Conservation (phyloP, 2,329 filamentous ascomycete genomes). For the Ophiostoma angusticollis region DNA sequence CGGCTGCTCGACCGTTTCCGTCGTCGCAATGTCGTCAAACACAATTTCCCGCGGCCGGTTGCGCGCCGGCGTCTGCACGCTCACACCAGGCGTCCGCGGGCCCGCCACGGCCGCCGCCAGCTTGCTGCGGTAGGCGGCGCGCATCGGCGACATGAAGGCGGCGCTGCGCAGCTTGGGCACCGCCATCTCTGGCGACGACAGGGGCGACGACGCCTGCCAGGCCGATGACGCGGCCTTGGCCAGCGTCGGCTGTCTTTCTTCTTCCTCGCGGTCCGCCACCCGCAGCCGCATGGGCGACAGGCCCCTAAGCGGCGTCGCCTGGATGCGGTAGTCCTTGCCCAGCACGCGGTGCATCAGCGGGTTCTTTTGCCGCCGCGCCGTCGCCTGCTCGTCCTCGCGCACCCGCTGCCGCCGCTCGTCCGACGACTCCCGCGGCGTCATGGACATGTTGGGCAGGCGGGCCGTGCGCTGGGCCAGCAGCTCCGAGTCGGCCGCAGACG, state of each 20-base stretch:
- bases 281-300: slow-evolving; percentile 33
- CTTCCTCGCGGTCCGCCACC: slow-evolving; percentile 20
- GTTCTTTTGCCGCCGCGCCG: slow-evolving; percentile 40
- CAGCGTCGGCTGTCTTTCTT: slow-evolving; percentile 7
- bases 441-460: slow-evolving; percentile 47
- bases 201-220: slow-evolving; percentile 43
- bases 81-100: slow-evolving; percentile 68
- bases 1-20: background rate
- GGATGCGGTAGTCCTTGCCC: slow-evolving; percentile 89
- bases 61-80: slow-evolving; percentile 63
- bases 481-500: slow-evolving; percentile 27
- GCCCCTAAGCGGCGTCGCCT: slow-evolving; percentile 71
- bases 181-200: slow-evolving; percentile 64
- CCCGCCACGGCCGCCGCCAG: slow-evolving; percentile 29
- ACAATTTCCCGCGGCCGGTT: slow-evolving; percentile 36
- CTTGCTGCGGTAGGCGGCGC: slow-evolving; percentile 27
- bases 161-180: slow-evolving; percentile 75
- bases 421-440: slow-evolving; percentile 46
- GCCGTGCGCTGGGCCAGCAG: slow-evolving; percentile 40
- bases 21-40: slow-evolving; percentile 7
- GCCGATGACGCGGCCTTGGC: too few species aligned
- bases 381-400: slow-evolving; percentile 15
- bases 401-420: slow-evolving; percentile 34
- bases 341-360: slow-evolving; percentile 81
- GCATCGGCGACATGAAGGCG: slow-evolving; percentile 66